These are phyloP conservation scores for Malus hybrid DNA, from an alignment of 331 rosid species.

Conservation along the genomic window DNA sequence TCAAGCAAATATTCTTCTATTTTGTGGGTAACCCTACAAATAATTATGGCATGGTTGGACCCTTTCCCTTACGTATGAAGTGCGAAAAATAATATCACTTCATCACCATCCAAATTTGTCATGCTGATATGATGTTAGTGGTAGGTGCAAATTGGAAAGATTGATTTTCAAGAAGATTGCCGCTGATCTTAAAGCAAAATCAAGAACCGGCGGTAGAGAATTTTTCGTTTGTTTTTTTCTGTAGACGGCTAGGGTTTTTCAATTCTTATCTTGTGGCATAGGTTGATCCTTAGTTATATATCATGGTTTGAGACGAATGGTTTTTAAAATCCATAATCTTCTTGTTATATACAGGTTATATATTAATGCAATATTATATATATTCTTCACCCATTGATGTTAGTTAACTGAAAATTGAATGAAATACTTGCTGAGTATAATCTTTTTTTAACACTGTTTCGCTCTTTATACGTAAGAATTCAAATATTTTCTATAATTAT, in stretches of 20 bases:
- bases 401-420: too few species aligned
- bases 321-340: not conserved
- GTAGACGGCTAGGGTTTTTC: too few species aligned
- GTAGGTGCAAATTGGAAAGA: constrained; percentile 16
- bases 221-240: too few species aligned
- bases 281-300: not conserved
- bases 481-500: too few species aligned
- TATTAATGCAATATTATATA: not conserved
- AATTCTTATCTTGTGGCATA: not conserved
- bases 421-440: not conserved
- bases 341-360: not conserved
- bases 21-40: constrained; percentile 32
- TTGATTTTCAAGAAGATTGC: too few species aligned
- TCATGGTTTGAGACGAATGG: not conserved
- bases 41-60: constrained; percentile 31
- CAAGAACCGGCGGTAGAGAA: too few species aligned
- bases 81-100: constrained; percentile 1
- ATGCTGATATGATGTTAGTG: constrained; percentile 29
- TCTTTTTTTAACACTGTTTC: not conserved
- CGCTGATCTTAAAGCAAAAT: too few species aligned
- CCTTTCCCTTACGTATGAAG: constrained; percentile 22
- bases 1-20: constrained; percentile 9
- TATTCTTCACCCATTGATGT: not conserved
- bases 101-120: constrained; percentile 20
- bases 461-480: not conserved